phyloP scores from a whole-genome alignment of 163 green algal species.

The Scenedesmus sp. region DNA sequence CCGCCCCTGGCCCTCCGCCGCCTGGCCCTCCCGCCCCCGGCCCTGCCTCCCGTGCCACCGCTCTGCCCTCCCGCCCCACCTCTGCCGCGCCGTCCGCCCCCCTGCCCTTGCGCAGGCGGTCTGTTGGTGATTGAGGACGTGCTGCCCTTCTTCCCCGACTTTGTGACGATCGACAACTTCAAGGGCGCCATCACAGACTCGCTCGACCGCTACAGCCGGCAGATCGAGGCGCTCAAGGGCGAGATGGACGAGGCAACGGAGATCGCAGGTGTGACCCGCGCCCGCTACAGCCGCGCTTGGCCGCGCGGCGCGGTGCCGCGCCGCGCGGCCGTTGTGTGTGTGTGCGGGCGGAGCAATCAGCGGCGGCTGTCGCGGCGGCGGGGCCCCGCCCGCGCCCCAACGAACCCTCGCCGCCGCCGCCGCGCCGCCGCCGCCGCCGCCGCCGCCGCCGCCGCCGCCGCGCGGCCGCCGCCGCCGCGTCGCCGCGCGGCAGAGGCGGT shows the following conservation, averaged over 20 bases:
- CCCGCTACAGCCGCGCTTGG: neutral
- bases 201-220: slow-evolving; percentile 65
- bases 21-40: neutral
- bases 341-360: too few relatives aligned
- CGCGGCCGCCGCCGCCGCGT: too few relatives aligned
- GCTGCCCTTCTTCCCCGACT: slow-evolving; percentile 96
- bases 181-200: slow-evolving; percentile 83
- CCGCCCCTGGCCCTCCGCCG: neutral
- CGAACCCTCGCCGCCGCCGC: too few relatives aligned
- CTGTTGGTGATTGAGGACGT: slow-evolving; percentile 95
- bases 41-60: neutral
- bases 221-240: slow-evolving; percentile 85
- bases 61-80: neutral
- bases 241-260: slow-evolving; percentile 87
- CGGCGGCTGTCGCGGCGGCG: too few relatives aligned
- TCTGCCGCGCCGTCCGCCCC: neutral
- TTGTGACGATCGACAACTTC: slow-evolving; percentile 96
- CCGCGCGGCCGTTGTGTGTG: too few relatives aligned
- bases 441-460: too few relatives aligned
- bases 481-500: slow-evolving; percentile 68
- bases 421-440: too few relatives aligned
- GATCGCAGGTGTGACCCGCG: slow-evolving; percentile 57
- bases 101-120: slow-evolving; percentile 53
- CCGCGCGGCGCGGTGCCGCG: too few relatives aligned
- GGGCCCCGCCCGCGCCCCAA: too few relatives aligned